Evolutionary conservation across 2,329 filamentous ascomycete species (phyloP).

Genomic region (Colletotrichum eremochloae): DNA sequence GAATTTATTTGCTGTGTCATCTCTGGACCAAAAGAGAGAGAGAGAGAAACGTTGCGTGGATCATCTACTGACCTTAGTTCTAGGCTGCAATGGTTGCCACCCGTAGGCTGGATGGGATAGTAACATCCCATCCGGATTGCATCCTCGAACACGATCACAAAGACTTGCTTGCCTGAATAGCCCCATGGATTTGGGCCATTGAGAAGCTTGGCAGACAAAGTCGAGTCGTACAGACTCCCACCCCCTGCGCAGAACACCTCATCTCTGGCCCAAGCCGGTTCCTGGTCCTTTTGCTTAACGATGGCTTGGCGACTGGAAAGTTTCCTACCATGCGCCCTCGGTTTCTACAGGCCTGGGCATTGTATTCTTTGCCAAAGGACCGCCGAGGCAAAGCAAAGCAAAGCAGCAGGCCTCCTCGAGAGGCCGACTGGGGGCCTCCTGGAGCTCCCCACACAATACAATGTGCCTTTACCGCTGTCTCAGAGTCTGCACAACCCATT

Average conservation of each 20-base stretch:
- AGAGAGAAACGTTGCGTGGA: conserved; percentile 4
- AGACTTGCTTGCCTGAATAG: conserved; percentile 37
- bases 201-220: conserved; percentile 34
- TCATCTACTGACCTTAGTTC: background rate
- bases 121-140: conserved; percentile 21
- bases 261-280: conserved; percentile 14
- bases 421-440: conserved; percentile 47
- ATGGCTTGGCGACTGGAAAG: conserved; percentile 40
- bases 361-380: conserved; percentile 33
- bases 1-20: conserved; percentile 25
- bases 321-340: conserved; percentile 23
- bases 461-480: conserved; percentile 58
- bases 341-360: conserved; percentile 25
- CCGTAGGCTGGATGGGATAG: conserved; percentile 22
- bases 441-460: conserved; percentile 53
- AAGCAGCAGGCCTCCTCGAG: conserved; percentile 37
- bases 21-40: background rate
- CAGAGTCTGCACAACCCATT: conserved; percentile 58
- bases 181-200: conserved; percentile 38
- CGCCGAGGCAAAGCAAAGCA: conserved; percentile 26
- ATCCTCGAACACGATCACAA: conserved; percentile 31
- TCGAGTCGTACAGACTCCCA: conserved; percentile 30
- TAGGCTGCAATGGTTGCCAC: conserved; percentile 5
- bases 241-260: conserved; percentile 29
- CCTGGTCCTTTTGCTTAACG: conserved; percentile 30